Evolutionary conservation across 306 rosid genomes (phyloP).

Genomic region (Leucaena leucocephala): DNA sequence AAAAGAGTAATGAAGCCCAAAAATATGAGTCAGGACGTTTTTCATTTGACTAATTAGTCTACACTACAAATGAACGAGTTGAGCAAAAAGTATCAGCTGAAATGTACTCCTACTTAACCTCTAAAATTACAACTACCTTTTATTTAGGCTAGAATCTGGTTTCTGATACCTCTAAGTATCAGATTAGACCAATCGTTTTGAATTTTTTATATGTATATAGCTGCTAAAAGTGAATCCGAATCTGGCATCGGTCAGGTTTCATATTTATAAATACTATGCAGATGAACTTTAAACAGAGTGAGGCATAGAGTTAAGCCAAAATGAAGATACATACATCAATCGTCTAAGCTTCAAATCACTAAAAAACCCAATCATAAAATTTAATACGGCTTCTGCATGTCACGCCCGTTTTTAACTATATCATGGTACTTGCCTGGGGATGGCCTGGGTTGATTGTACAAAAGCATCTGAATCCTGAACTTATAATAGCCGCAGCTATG

Average conservation of each 20-base stretch:
- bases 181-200: neutral
- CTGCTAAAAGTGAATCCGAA: neutral
- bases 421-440: conserved; percentile 15
- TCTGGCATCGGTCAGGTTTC: conserved; percentile 8
- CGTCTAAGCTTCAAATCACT: neutral
- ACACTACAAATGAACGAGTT: neutral
- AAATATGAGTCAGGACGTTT: neutral
- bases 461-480: conserved; percentile 27
- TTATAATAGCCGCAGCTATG: neutral
- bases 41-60: neutral
- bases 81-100: neutral
- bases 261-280: neutral
- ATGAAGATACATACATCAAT: neutral
- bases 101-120: neutral
- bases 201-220: neutral
- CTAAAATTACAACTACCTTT: neutral
- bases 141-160: neutral
- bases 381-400: conserved; percentile 24
- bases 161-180: neutral
- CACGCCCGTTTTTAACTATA: conserved; percentile 25
- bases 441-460: conserved; percentile 31
- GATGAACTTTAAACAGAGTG: neutral
- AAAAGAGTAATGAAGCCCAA: neutral
- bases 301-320: neutral
- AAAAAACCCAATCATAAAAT: conserved; percentile 18